phyloP scores from a whole-genome alignment of 352 stramenopile genomes.

The Saprolegnia diclina region DNA sequence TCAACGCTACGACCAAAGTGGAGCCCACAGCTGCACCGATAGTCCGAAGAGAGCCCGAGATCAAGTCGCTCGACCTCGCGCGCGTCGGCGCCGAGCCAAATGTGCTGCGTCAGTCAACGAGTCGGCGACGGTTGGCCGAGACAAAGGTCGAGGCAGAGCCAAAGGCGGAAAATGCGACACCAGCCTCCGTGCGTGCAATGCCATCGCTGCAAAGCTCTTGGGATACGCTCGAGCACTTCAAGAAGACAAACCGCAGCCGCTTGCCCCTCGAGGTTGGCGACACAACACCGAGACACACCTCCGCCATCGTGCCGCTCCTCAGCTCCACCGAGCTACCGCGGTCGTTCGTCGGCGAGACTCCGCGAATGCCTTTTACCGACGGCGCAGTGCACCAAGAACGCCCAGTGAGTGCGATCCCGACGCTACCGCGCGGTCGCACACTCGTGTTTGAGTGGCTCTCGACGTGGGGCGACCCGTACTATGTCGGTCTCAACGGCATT shows the following conservation, averaged over 20 bases:
- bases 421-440: conserved; percentile 51
- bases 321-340: neutral
- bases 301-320: neutral
- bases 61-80: neutral
- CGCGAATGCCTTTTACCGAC: neutral
- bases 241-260: conserved; percentile 59
- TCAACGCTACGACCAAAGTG: neutral
- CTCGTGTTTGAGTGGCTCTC: conserved; percentile 73
- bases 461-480: conserved; percentile 87
- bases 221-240: conserved; percentile 79
- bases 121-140: neutral
- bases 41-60: neutral
- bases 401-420: conserved; percentile 35
- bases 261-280: conserved; percentile 27
- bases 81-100: neutral
- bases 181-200: neutral
- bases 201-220: conserved; percentile 34
- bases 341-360: neutral
- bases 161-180: neutral
- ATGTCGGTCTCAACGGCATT: conserved; percentile 86
- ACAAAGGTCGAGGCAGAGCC: neutral
- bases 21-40: neutral
- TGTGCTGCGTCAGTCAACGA: conserved; percentile 1
- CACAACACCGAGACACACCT: neutral
- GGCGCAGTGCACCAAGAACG: neutral